These are phyloP conservation scores for Ophiostoma tasmaniense DNA, from an alignment of 2,329 filamentous ascomycete species.

Conservation along the genomic window DNA sequence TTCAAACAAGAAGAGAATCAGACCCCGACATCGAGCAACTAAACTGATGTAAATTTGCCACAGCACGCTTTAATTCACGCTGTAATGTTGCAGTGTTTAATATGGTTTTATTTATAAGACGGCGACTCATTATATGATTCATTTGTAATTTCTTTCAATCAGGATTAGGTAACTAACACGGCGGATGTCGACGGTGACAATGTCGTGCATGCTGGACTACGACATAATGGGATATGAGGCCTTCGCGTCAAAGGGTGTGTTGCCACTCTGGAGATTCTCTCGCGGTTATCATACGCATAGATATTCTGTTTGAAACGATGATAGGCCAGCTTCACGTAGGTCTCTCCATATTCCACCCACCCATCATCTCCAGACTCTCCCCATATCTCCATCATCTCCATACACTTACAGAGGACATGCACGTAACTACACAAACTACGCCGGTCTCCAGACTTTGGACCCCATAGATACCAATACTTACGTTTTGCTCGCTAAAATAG, in stretches of 20 bases:
- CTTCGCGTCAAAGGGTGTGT: background rate
- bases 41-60: background rate
- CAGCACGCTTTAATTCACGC: background rate
- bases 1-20: background rate
- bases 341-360: background rate
- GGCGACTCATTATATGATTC: too few relatives aligned
- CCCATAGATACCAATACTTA: constrained; percentile 1
- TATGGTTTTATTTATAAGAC: background rate
- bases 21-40: background rate
- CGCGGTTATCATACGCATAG: background rate
- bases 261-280: background rate
- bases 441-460: background rate
- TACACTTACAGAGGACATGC: background rate
- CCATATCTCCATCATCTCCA: background rate
- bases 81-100: background rate
- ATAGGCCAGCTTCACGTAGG: background rate
- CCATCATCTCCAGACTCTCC: background rate
- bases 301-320: background rate
- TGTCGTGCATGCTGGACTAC: background rate
- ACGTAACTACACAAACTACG: background rate
- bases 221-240: background rate
- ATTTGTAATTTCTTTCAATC: background rate
- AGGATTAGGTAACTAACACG: background rate
- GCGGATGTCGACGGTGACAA: background rate
- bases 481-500: background rate